Evolutionary conservation across 2,329 filamentous ascomycete genomes (phyloP).

Genomic region (Madurella fahalii): DNA sequence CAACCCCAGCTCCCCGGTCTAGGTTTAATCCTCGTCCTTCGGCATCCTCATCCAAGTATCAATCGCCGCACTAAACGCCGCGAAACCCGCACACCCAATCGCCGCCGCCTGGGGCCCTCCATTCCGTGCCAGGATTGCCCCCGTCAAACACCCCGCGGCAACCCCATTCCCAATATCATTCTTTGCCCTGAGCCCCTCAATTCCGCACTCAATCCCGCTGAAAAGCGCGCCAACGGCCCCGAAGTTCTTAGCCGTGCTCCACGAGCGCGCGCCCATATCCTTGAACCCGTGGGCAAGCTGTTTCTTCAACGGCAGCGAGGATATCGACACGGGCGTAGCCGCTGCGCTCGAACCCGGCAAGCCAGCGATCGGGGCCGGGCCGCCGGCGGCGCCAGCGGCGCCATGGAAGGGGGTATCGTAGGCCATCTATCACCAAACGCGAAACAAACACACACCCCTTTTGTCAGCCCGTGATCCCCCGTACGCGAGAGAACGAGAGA

Average conservation of each 20-base stretch:
- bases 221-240: constrained; percentile 89
- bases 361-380: constrained; percentile 25
- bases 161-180: constrained; percentile 90
- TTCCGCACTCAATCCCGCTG: constrained; percentile 88
- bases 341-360: constrained; percentile 31
- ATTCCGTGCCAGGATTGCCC: constrained; percentile 78
- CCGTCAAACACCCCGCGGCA: constrained; percentile 83
- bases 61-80: constrained; percentile 86
- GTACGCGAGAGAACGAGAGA: not conserved
- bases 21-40: constrained; percentile 46
- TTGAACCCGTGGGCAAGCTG: constrained; percentile 84
- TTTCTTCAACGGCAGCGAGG: constrained; percentile 72
- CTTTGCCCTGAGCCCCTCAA: constrained; percentile 88
- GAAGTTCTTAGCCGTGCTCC: constrained; percentile 87
- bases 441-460: too few species aligned
- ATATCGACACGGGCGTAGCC: constrained; percentile 36
- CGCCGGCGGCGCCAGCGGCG: constrained; percentile 30
- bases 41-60: constrained; percentile 87
- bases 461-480: too few species aligned
- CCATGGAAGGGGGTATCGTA: constrained; percentile 85
- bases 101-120: constrained; percentile 86
- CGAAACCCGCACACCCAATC: constrained; percentile 87
- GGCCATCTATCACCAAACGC: constrained; percentile 95
- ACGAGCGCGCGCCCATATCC: constrained; percentile 87
- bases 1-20: not conserved